These are phyloP conservation scores for Knoxia roxburghii DNA, from an alignment of 257 asterid species.

Conservation along the genomic window DNA sequence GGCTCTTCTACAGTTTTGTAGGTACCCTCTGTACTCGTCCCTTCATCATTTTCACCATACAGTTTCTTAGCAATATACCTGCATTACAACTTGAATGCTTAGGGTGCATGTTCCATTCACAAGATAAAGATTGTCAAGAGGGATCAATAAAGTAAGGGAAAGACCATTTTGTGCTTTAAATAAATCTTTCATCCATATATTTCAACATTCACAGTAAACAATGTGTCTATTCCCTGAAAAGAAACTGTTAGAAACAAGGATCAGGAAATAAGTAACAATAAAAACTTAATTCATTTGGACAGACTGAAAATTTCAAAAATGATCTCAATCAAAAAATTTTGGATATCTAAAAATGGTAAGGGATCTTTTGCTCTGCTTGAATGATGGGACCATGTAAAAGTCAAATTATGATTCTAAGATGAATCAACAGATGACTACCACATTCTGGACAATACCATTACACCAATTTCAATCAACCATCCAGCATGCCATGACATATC, in stretches of 20 bases:
- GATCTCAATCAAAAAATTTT: too few relatives aligned
- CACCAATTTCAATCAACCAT: too few relatives aligned
- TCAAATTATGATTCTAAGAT: too few relatives aligned
- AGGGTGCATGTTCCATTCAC: background rate
- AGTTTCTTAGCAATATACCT: slow-evolving; percentile 83
- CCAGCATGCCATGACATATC: too few relatives aligned
- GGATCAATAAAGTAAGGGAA: background rate
- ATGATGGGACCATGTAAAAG: too few relatives aligned
- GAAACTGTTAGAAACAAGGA: slow-evolving; percentile 1
- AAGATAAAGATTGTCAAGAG: background rate
- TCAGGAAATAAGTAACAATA: background rate
- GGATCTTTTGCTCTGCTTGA: too few relatives aligned
- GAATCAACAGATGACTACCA: too few relatives aligned
- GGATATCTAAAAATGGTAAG: too few relatives aligned
- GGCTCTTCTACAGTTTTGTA: slow-evolving; percentile 50
- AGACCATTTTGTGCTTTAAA: background rate
- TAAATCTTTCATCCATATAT: background rate
- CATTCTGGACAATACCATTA: too few relatives aligned
- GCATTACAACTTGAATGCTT: slow-evolving; percentile 19
- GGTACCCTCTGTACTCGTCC: slow-evolving; percentile 26
- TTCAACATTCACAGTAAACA: background rate
- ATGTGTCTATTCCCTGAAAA: background rate
- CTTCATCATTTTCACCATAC: slow-evolving; percentile 70
- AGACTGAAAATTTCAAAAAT: too few relatives aligned
- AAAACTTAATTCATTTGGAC: background rate